Percentiles rank a stretch among this genome's conserved stretches.
phyloP scores from a whole-genome alignment of 805 yeast genomes.

The Wickerhamomyces ciferrii region DNA sequence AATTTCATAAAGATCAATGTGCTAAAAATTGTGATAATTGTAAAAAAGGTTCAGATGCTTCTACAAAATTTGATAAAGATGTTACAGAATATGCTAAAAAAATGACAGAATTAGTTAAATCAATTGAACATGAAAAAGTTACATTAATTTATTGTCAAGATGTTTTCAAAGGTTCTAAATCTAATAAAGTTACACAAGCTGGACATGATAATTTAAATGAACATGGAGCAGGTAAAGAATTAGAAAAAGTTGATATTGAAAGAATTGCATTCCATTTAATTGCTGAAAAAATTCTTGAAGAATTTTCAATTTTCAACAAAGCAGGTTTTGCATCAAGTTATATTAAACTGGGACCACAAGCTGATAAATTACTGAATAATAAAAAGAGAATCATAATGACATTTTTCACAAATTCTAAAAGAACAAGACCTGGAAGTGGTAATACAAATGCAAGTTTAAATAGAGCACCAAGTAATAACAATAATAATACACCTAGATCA shows the following conservation, averaged over 20 bases:
- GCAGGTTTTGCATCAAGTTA: constrained; percentile 83
- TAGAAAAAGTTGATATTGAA: constrained; percentile 69
- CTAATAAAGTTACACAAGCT: constrained; percentile 51
- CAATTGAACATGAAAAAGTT: constrained; percentile 52
- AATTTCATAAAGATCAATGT: constrained; percentile 63
- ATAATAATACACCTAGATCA: constrained; percentile 5
- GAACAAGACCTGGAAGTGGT: constrained; percentile 13
- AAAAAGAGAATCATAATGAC: constrained; percentile 43
- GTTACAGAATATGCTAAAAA: constrained; percentile 59
- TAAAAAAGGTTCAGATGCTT: constrained; percentile 31
- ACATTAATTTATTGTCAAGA: constrained; percentile 82
- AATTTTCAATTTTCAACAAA: constrained; percentile 65
- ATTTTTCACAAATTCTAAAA: constrained; percentile 32
- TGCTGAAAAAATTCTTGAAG: constrained; percentile 59
- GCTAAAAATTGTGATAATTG: constrained; percentile 84
- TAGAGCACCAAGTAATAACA: background rate
- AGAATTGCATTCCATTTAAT: constrained; percentile 77
- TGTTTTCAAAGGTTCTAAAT: constrained; percentile 67
- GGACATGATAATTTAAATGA: constrained; percentile 57
- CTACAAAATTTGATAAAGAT: constrained; percentile 50
- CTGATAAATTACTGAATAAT: constrained; percentile 41
- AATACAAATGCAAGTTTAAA: constrained; percentile 3
- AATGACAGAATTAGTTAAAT: constrained; percentile 53
- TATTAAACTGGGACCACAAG: constrained; percentile 55
- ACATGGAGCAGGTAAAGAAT: constrained; percentile 66